Percentiles rank a stretch among this genome's conserved stretches.
phyloP scores from a whole-genome alignment of 2,329 filamentous ascomycete genomes.

The Emericellopsis cladophorae region DNA sequence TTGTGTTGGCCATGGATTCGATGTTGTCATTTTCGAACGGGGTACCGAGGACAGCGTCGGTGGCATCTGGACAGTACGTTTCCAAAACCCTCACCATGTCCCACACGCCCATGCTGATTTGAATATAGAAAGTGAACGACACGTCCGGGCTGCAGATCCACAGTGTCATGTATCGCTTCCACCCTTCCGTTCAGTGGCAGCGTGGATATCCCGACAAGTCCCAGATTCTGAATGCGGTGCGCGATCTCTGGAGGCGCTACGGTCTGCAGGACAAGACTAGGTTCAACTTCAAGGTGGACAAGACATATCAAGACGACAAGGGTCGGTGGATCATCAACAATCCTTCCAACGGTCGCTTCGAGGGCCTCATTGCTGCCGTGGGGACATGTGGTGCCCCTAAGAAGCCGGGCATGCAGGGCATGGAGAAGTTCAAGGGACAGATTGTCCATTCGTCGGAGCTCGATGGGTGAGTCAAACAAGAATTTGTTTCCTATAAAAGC shows the following conservation, averaged over 20 bases:
- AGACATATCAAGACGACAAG: slow-evolving; percentile 53
- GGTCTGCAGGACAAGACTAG: slow-evolving; percentile 56
- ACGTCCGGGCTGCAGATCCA: slow-evolving; percentile 77
- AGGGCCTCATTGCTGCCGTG: slow-evolving; percentile 66
- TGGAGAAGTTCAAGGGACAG: slow-evolving; percentile 58
- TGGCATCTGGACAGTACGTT: slow-evolving; percentile 66
- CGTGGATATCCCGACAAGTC: slow-evolving; percentile 65
- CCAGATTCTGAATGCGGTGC: slow-evolving; percentile 63
- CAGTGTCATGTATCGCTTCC: slow-evolving; percentile 78
- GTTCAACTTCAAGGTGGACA: slow-evolving; percentile 59
- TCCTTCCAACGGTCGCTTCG: slow-evolving; percentile 56
- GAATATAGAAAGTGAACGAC: slow-evolving; percentile 59
- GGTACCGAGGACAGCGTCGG: slow-evolving; percentile 54
- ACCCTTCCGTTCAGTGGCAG: slow-evolving; percentile 64
- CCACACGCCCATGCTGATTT: not conserved
- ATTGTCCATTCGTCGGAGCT: slow-evolving; percentile 67
- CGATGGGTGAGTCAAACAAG: slow-evolving; percentile 34
- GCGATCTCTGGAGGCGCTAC: slow-evolving; percentile 63
- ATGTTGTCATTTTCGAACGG: slow-evolving; percentile 67
- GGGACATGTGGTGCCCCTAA: slow-evolving; percentile 74
- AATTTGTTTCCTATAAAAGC: not conserved
- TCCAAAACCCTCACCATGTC: not conserved
- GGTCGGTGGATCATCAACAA: slow-evolving; percentile 73
- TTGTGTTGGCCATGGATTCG: slow-evolving; percentile 75
- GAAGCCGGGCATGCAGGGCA: slow-evolving; percentile 56